A percentile compares a stretch with the other conserved stretches of the same genome.
These are phyloP conservation scores for Phaffia australis DNA, from an alignment of 768 basidiomycete species.

Conservation along the genomic window DNA sequence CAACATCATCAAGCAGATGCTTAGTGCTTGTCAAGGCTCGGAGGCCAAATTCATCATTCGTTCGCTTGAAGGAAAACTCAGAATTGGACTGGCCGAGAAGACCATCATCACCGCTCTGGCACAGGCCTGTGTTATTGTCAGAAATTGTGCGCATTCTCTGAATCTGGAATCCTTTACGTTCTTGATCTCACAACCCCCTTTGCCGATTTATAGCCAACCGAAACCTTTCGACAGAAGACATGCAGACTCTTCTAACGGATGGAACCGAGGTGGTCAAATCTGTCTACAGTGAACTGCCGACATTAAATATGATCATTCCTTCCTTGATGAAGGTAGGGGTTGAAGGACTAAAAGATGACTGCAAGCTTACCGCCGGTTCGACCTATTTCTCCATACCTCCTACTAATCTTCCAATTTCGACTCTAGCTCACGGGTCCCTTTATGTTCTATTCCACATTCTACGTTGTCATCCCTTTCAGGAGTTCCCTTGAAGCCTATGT, in stretches of 20 bases:
- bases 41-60: constrained; percentile 97
- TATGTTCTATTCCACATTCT: not conserved
- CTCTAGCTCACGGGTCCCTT: not conserved
- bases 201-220: constrained; percentile 48
- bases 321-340: constrained; percentile 72
- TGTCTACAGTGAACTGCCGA: constrained; percentile 91
- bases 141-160: constrained; percentile 44
- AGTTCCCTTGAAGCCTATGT: constrained; percentile 94
- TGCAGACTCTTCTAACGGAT: constrained; percentile 62
- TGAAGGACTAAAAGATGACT: constrained; percentile 54
- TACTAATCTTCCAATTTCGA: not conserved
- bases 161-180: not conserved
- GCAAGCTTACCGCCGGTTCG: constrained; percentile 79
- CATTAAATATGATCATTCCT: constrained; percentile 83
- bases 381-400: not conserved
- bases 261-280: constrained; percentile 67
- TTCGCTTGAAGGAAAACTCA: constrained; percentile 88
- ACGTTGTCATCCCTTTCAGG: constrained; percentile 30
- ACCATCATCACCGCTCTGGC: constrained; percentile 91
- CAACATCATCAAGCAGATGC: constrained; percentile 80
- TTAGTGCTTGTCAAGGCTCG: constrained; percentile 77
- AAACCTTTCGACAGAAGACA: constrained; percentile 61
- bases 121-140: constrained; percentile 74
- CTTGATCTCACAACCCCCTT: not conserved
- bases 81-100: constrained; percentile 93